Base-by-base conservation (phyloP, 305 asterid species). In the Rubia balearica region DNA sequence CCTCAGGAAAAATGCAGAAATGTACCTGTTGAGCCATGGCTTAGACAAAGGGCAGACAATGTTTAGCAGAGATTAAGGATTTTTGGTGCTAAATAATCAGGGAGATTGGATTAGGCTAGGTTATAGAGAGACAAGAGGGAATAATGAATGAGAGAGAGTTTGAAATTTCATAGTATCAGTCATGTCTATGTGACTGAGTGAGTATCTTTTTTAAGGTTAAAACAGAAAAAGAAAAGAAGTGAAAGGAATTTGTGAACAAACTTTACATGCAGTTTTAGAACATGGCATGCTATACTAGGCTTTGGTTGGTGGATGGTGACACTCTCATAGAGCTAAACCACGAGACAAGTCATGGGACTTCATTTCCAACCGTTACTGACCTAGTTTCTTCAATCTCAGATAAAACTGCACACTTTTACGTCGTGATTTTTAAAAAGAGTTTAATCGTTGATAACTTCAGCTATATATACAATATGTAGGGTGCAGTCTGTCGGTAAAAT, bases 11-110 rank as follows among this genome's bases (percentile, higher is more conserved):
- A 69, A 11, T 69, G 36, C 65, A 55, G 38, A 38, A 70, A 45
- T 43, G 13, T 70, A 80, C 81, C 81, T 76, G 83, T 16, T 80
- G 81, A 73, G 83, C 76, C 80, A 79, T 79, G 62, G 14, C 33
- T 56, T 21, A 19, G 62, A 19, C 27, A 56, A 22, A 56, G 21
- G 17, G 1, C 40, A 24, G 40, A 51, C 22, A 59, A 59, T 59
- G 40, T 59, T 59, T 59, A 59, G 16, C 64, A 24, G 36, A 59
- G 36, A 59, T 10, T 59, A 24, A 59, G 64, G 36, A 61, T 68
- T 48, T 40, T 46, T 27, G 48, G 1, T 6, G 12, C 48, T 43
- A 0, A 16, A 27, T 17, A 70, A 56, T 51, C 38, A 59, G 21
- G 56, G 56, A 42, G 27, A 49, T 68, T 56, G 6, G 62, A 68